Percentiles rank a stretch among this genome's conserved stretches.
phyloP scores from a whole-genome alignment of 305 asterid genomes.

The Fraxinus platypoda region DNA sequence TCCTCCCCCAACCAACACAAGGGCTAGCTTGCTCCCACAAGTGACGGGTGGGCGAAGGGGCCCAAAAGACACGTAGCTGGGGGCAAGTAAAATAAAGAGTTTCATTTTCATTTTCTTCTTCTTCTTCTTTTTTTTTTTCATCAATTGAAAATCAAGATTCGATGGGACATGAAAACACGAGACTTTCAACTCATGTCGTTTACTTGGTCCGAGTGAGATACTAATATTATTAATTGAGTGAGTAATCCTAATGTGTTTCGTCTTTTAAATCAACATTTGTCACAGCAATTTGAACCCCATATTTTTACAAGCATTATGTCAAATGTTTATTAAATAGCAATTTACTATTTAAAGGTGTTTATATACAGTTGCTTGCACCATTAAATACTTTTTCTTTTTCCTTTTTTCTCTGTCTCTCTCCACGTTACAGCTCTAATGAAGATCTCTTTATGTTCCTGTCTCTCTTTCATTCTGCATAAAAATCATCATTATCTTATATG shows the following conservation, averaged over 20 bases:
- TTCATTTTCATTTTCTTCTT: background rate
- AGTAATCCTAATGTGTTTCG: background rate
- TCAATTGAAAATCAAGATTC: background rate
- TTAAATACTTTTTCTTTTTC: background rate
- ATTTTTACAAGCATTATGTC: background rate
- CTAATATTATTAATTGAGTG: background rate
- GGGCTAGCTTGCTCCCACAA: background rate
- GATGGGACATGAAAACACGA: background rate
- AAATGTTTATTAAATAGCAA: background rate
- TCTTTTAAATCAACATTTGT: background rate
- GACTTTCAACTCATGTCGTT: background rate
- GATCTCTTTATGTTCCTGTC: constrained; percentile 20
- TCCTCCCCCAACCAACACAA: background rate
- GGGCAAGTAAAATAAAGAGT: background rate
- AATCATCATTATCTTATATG: constrained; percentile 36
- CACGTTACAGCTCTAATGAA: constrained; percentile 15
- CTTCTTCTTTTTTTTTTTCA: background rate
- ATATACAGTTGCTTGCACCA: background rate
- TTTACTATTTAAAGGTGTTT: background rate
- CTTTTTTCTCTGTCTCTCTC: background rate
- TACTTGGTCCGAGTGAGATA: background rate
- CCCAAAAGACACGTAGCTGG: background rate
- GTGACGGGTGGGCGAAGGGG: background rate
- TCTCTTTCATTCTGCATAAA: constrained; percentile 36
- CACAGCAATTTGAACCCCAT: background rate